Base-by-base conservation (phyloP, 805 yeast genomes). In the Spathaspora sp. region DNA sequence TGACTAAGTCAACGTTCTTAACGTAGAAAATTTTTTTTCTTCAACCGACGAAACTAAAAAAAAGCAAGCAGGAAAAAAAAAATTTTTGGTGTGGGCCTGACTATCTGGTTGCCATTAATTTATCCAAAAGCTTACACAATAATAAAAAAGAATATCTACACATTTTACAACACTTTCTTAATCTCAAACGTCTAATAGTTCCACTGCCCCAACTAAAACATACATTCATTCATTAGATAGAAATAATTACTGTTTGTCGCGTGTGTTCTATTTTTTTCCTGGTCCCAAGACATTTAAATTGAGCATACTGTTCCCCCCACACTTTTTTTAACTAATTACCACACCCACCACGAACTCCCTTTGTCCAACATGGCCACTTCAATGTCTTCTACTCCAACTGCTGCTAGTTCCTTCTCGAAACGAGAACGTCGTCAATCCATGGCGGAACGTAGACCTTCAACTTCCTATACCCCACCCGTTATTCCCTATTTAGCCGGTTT, bases 401-500 rank as follows among this genome's bases (percentile, higher is more conserved):
- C 45, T 3, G 14, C 45, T n/a, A 11, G 19, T 7, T 28, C 32
- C 45, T 28, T 42, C 14, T 42, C 45, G 3, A 23, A 28, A 42
- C 7, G 26, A 31, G 78, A 74, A 57, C 67, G 79, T 61, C 72
- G 79, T 49, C 60, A 65, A 52, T 69, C 75, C 23, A 73, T 74
- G 70, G 79, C 77, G 2, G 79, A 75, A 55, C 69, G 79, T 57
- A 66, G 77, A 47, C 77, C 78, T n/a, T 65, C 72, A 46, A 69
- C 72, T 43, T 63, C 72, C 2, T 73, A 72, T 57, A 65, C 71
- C 12, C 75, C 77, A 9, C 66, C 70, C 14, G 74, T 78, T 45
- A 81, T 87, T 16, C 96, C 96, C 3, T 85, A 82, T 56, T 71
- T 87, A 38, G 89, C 89, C 0, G 93, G 93, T 2, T 76, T 87